Percentiles rank a stretch among this genome's conserved stretches.
These are phyloP conservation scores for Camellia oleifera DNA, from an alignment of 179 eudicot species.

Conservation along the genomic window DNA sequence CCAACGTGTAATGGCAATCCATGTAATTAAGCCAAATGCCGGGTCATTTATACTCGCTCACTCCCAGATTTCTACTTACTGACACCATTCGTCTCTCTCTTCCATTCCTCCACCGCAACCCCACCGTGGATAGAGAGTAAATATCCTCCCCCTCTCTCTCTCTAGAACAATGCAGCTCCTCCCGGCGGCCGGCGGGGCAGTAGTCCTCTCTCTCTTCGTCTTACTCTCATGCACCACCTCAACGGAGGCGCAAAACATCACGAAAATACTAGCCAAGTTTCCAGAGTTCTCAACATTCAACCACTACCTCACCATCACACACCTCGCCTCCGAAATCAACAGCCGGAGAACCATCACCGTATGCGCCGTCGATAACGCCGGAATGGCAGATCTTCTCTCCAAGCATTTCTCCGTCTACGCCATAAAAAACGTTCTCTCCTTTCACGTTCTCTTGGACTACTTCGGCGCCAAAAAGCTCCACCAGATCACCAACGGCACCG, in stretches of 20 bases:
- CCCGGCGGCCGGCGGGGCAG: constrained; percentile 20
- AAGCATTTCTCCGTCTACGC: constrained; percentile 45
- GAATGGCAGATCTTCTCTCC: constrained; percentile 43
- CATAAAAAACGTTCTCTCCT: constrained; percentile 50
- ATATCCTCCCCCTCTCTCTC: constrained; percentile 11
- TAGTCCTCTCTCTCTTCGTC: background rate
- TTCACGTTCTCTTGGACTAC: constrained; percentile 16
- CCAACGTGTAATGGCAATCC: background rate
- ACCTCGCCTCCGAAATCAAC: constrained; percentile 63
- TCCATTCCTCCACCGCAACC: background rate
- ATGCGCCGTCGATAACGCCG: constrained; percentile 64
- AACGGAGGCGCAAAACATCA: constrained; percentile 52
- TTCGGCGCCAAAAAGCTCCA: no score
- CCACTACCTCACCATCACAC: constrained; percentile 54
- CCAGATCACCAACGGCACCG: constrained; percentile 24
- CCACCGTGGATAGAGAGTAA: background rate
- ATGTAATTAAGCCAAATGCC: background rate
- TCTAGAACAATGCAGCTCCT: constrained; percentile 33
- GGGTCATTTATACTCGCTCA: background rate
- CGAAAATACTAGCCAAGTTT: constrained; percentile 41
- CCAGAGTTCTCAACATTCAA: constrained; percentile 64
- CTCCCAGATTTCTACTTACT: background rate
- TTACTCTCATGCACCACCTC: constrained; percentile 4
- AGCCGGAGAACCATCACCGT: constrained; percentile 45
- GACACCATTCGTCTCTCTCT: background rate